Base-by-base conservation (phyloP, 768 basidiomycete genomes). In the Auriscalpium microsporum region DNA sequence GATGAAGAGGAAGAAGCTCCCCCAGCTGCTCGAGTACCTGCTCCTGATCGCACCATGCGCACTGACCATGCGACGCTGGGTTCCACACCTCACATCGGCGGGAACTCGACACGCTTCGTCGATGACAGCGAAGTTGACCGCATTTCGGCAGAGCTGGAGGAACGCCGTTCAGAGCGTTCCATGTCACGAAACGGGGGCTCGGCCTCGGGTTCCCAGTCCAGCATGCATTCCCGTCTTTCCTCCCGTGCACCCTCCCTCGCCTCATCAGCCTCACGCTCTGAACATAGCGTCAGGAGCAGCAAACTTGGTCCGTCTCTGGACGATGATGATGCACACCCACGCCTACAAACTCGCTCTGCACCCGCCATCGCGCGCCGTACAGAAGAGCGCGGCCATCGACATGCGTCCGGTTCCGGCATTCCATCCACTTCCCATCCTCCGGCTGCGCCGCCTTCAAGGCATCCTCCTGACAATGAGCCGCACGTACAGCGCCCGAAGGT, bases 101-200 rank as follows among this genome's bases (percentile, higher is more conserved):
- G 54, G 53, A 66, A 28, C 61, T 60, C 42, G 19, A 73, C 71
- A 10, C 67, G 67, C 6, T 81, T 82, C 62, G 67, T 88, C 17
- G 75, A 80, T 55, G 72, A 74, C 3, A 79, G 77, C 0, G 87
- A 88, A 55, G 59, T 87, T 6, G 76, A 78, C 48, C 76, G 79
- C 44, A 87, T 88, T 57, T 78, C 79, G 1, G 75, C 72, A 11
- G 87, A 92, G 60, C 73, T 88, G 0, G 81, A 82, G 50, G 84
- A 87, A 58, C 75, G 86, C 37, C 75, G 84, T 40, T 79, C 80
- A 0, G 77, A 84, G 48, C 75, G 74, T 1, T 65, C 68, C 1
- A 51, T 51, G 46, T 61, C 59, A 23, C 59, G 58, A 34, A 62
- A 40, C 37, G 57, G 49, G 37, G 36, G 28, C 40, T 37, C 56